Percentiles rank a stretch among this genome's conserved stretches.
These are phyloP conservation scores for Chenopodium berlandieri DNA, from an alignment of 148 eudicot species.

Conservation along the genomic window DNA sequence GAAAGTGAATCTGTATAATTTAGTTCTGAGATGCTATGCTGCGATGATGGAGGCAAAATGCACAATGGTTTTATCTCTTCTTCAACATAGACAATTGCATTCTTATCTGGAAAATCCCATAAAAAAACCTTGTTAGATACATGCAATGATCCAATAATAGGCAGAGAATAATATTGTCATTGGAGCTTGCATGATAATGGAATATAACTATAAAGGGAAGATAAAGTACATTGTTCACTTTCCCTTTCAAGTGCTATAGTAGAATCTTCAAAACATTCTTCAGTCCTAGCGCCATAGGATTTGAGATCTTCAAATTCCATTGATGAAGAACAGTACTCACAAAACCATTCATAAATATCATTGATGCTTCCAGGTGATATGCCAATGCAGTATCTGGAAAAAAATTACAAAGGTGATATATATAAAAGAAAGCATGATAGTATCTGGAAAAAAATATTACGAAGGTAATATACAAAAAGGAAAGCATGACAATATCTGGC, in stretches of 20 bases:
- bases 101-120: not conserved
- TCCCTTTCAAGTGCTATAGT: not conserved
- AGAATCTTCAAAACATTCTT: constrained; percentile 7
- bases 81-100: not conserved
- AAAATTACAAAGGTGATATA: too few relatives aligned
- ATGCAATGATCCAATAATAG: not conserved
- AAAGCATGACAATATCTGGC: not conserved
- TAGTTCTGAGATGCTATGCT: constrained; percentile 4
- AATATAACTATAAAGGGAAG: not conserved
- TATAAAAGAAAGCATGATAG: not conserved
- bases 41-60: not conserved
- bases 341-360: constrained; percentile 15
- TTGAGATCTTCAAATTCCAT: not conserved
- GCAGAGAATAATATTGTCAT: not conserved
- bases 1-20: not conserved
- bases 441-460: not conserved
- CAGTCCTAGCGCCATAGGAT: not conserved
- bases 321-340: constrained; percentile 13
- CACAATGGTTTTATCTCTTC: not conserved
- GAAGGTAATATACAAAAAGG: too few relatives aligned
- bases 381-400: constrained; percentile 18
- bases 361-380: constrained; percentile 14
- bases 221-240: not conserved
- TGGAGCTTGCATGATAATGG: not conserved
- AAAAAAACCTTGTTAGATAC: not conserved